Base-by-base conservation (phyloP, 2,329 filamentous ascomycete genomes). In the Trichoderma oligosporum region DNA sequence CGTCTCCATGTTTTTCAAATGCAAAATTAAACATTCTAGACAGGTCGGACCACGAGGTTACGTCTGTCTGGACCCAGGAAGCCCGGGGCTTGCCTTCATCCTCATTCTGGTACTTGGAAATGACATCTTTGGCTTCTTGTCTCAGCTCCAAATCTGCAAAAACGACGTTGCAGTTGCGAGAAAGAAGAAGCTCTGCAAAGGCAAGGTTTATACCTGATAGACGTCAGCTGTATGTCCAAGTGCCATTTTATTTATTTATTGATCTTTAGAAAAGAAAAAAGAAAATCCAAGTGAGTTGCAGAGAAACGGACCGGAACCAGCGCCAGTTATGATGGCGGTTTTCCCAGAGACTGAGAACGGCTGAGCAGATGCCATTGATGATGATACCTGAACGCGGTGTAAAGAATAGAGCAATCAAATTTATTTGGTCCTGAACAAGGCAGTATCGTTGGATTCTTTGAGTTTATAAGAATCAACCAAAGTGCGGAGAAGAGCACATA, bases 151-250 rank as follows among this genome's bases (percentile, higher is more conserved):
- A 27, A 25, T 59, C 57, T 5, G 57, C 57, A 22, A 59, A 49
- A n/a, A 59, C 53, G 38, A 59, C 57, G 6, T 51, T 56, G 57
- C 57, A 59, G n/a, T 54, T 35, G 9, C 33, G 44, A 39, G 63
- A 62, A 0, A 79, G 67, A 2, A 80, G 70, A 0, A 78, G 68
- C 18, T 71, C 62, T 4, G 76, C 74, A 41, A 79, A 79, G 3
- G 66, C 67, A 8, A 79, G 65, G 57, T 75, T 76, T 58, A 78
- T 78, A 5, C 74, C 73, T 74, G 4, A 20, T 4, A 6, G 1
- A 7, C 31, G n/a, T 56, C 9, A 12, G n/a, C 36, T 22, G n/a
- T 55, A 38, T 42, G 46, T 29, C 3, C 31, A 22, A 39, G 16
- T 12, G 18, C 18, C 12, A 18, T n/a, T 14, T 18, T 7, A n/a